Base-by-base conservation (phyloP, 1,284 basidiomycete species). In the Polyporus tsugae region DNA sequence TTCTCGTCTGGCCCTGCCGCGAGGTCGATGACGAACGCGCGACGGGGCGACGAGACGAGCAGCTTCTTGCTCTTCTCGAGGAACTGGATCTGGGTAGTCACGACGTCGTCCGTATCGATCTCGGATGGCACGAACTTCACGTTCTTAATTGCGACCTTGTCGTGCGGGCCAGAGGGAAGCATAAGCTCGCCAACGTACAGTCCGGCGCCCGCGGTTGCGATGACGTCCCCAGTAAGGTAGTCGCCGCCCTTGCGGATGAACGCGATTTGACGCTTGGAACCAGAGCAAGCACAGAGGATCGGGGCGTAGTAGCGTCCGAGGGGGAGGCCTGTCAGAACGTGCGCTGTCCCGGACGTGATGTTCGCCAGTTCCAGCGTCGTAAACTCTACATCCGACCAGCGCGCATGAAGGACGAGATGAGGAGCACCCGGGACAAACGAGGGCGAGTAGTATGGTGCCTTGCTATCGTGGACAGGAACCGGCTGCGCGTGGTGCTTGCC, bases 291-390 rank as follows among this genome's bases (percentile, higher is more conserved):
- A 67, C 85, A 90, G 19, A 91, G 74, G 0, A 86, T 75, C 0
- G 90, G 88, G 5, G 85, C 84, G 74, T 87, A 86, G 76, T 91
- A 92, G 59, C 91, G 83, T 0, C 91, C 91, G 42, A 87, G 75
- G 0, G 91, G 89, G 35, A 91, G 78, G 19, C 87, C 89, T 10
- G 77, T 78, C 35, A 92, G 67, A 65, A 87, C 85, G 73, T 85
- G 84, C 0, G 83, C 83, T 6, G 75, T 73, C 2, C 81, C 83
- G 2, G 84, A 80, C 9, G 77, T 75, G 6, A 90, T 66, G 74
- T 91, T 82, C 4, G 89, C 87, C 39, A 93, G 71, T 78, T 93
- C 91, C 71, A 93, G 86, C 6, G 86, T 83, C 1, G 89, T 87
- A 76, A 91, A 91, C 67, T 83, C 77, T 3, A 80, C 80, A 73